Evolutionary conservation across 2,329 filamentous ascomycete genomes (phyloP).

Genomic region (Paecilomyces sp.): DNA sequence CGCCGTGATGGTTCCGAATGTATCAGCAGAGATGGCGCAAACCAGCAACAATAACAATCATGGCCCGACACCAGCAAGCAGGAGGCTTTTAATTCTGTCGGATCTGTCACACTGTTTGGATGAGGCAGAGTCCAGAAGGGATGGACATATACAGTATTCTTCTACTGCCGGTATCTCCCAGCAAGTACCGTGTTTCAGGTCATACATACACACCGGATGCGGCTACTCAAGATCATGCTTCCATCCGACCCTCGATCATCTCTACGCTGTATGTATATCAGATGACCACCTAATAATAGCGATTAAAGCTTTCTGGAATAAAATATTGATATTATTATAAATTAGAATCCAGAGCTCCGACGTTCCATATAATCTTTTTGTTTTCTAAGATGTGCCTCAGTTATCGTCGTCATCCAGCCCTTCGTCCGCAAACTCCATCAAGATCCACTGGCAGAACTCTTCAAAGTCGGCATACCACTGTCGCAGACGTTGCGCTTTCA

Average conservation of each 20-base stretch:
- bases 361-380: background rate
- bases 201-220: background rate
- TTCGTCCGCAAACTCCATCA: slow-evolving; percentile 62
- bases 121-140: background rate
- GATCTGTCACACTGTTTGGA: background rate
- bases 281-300: background rate
- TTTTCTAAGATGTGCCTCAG: background rate
- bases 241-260: background rate
- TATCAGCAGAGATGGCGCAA: background rate
- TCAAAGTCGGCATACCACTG: slow-evolving; percentile 82
- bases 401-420: slow-evolving; percentile 30
- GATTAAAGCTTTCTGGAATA: background rate
- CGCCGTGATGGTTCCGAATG: background rate
- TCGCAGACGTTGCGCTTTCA: slow-evolving; percentile 65
- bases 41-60: background rate
- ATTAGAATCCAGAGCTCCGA: background rate
- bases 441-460: slow-evolving; percentile 83
- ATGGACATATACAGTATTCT: background rate
- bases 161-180: background rate
- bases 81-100: too few species aligned
- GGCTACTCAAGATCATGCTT: background rate
- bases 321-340: background rate
- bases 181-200: background rate
- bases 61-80: background rate
- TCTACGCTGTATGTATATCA: background rate